Evolutionary conservation across 2,329 filamentous ascomycete genomes (phyloP), one percentile per base, ranked within the genome.

Genomic region (Claviceps citrina): DNA sequence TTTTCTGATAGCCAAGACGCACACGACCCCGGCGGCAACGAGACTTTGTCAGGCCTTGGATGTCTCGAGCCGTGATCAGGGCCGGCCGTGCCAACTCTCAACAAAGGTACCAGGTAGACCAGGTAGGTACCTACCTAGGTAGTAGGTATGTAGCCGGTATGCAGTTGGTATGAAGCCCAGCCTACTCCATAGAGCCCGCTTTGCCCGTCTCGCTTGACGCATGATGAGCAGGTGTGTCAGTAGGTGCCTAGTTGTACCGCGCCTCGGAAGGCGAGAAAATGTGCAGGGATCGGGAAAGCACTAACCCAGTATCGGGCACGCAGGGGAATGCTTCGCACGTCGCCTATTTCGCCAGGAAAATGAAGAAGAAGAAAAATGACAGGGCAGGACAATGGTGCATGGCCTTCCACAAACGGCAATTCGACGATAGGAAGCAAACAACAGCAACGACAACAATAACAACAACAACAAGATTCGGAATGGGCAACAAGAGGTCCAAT

Each of bases 371-470:
- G 15, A 24, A n/a, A 20, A 20, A 28, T 12, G 20, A 19, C 12
- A 26, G 22, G 30, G 22, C 22, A 26, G 24, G 12, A 32, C 16
- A n/a, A 35, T 35, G 18, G 31, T 40, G 31, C 24, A 31, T 18
- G 25, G 25, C 25, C 31, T 40, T 35, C 31, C 38, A 35, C 31
- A 40, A 35, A 28, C 12, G 31, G 38, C n/a, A 40, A 40, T 24
- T 40, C 30, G 18, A 20, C 22, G 24, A 16, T 19, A 16, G 36
- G 16, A 7, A 33, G n/a, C n/a, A n/a, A n/a, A n/a, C n/a, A n/a
- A n/a, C n/a, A n/a, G n/a, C n/a, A n/a, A n/a, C n/a, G n/a, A n/a
- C n/a, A n/a, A n/a, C n/a, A n/a, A n/a, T n/a, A n/a, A n/a, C n/a
- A 31, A 27, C 13, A 22, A 4, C 30, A 13, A 27, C 18, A 24